Percentiles rank a stretch among this genome's conserved stretches.
Conservation (phyloP, 257 asterid genomes). For the Salvia miltiorrhiza region DNA sequence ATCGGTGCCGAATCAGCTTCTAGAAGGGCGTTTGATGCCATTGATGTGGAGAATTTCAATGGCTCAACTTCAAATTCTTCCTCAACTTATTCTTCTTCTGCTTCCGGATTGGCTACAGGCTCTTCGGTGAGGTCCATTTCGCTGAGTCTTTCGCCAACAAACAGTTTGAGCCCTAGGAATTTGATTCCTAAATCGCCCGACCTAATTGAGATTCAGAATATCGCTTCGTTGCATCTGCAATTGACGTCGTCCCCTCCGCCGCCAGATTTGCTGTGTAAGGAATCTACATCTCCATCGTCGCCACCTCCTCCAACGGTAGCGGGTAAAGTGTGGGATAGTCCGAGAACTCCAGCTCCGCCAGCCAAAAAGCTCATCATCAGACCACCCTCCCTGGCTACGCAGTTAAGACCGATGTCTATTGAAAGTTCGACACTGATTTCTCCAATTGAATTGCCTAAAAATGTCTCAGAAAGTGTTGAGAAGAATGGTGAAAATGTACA, state of each 20-base stretch:
- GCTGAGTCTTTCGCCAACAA: constrained; percentile 71
- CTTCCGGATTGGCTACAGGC: constrained; percentile 64
- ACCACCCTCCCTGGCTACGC: constrained; percentile 46
- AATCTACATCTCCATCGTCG: constrained; percentile 44
- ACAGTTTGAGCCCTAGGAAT: constrained; percentile 57
- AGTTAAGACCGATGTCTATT: constrained; percentile 46
- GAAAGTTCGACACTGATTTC: constrained; percentile 46
- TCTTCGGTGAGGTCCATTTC: constrained; percentile 87
- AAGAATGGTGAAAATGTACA: constrained; percentile 26
- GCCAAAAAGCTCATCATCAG: constrained; percentile 27
- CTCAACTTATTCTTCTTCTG: constrained; percentile 68
- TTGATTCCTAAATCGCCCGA: constrained; percentile 82
- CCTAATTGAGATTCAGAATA: constrained; percentile 61
- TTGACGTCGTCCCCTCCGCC: constrained; percentile 27
- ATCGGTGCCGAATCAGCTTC: constrained; percentile 73
- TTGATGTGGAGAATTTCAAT: constrained; percentile 46
- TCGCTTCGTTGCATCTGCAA: constrained; percentile 33
- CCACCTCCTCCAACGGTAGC: constrained; percentile 39
- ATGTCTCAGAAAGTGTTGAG: constrained; percentile 20
- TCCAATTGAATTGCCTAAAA: constrained; percentile 53
- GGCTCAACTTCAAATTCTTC: constrained; percentile 56
- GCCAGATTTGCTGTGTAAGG: constrained; percentile 18
- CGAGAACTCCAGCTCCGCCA: constrained; percentile 56
- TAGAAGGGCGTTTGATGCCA: constrained; percentile 55
- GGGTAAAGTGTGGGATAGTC: constrained; percentile 57